Conservation (phyloP, 805 yeast species). For the Candida anglica region DNA sequence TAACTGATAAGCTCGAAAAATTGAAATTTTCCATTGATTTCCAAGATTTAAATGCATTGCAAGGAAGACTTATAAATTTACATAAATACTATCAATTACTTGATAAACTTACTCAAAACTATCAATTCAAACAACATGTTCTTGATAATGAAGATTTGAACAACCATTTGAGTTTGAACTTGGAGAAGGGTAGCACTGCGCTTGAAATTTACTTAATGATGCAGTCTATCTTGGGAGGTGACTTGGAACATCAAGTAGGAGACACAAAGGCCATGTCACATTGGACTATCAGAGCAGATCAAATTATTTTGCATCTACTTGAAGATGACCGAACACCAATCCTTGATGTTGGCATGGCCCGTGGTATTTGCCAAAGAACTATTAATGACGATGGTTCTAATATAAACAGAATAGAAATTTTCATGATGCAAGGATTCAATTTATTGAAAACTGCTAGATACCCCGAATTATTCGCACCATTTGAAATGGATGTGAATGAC, state of each 20-base stretch:
- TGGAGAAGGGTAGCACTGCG: conserved; percentile 27
- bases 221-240: conserved; percentile 35
- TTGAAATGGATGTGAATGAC: conserved; percentile 5
- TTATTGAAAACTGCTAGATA: conserved; percentile 27
- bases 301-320: conserved; percentile 35
- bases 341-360: conserved; percentile 32
- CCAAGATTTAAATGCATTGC: conserved; percentile 51
- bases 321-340: conserved; percentile 39
- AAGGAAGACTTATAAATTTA: conserved; percentile 42
- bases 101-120: conserved; percentile 39
- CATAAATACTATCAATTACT: conserved; percentile 47
- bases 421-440: conserved; percentile 35
- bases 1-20: conserved; percentile 60
- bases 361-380: conserved; percentile 27
- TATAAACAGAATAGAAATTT: conserved; percentile 30
- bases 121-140: conserved; percentile 44
- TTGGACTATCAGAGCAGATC: conserved; percentile 37
- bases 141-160: conserved; percentile 47
- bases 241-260: conserved; percentile 13
- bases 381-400: conserved; percentile 40
- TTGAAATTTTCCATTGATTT: conserved; percentile 68
- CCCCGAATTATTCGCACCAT: conserved; percentile 32
- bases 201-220: conserved; percentile 33
- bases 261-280: conserved; percentile 7
- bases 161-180: conserved; percentile 36